Conservation (phyloP, 2,329 filamentous ascomycete genomes). For the Dactylellina sp. region DNA sequence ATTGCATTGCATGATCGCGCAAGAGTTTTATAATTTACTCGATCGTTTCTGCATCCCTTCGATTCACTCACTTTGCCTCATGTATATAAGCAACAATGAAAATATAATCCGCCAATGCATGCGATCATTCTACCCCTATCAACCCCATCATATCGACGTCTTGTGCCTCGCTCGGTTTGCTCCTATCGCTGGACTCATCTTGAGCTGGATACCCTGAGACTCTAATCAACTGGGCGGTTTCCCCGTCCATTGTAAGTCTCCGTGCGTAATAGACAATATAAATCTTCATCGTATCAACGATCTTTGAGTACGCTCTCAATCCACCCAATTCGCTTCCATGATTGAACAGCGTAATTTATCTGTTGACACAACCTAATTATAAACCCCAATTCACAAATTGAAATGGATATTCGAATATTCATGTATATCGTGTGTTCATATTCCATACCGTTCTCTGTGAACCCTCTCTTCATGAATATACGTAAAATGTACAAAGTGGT, state of each 20-base stretch:
- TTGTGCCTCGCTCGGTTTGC: slow-evolving; percentile 56
- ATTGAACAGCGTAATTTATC: slow-evolving; percentile 57
- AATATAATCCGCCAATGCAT: neutral
- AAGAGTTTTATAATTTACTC: no score
- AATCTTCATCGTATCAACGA: slow-evolving; percentile 54
- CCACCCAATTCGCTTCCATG: slow-evolving; percentile 43
- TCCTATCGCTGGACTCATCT: slow-evolving; percentile 52
- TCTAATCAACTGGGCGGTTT: slow-evolving; percentile 1
- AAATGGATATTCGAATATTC: no score
- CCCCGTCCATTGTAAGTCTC: neutral
- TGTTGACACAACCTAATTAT: slow-evolving; percentile 54
- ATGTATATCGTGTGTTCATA: no score
- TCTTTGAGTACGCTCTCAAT: slow-evolving; percentile 57
- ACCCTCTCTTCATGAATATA: no score
- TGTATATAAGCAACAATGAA: slow-evolving; percentile 7
- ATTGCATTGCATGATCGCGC: no score
- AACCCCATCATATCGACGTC: slow-evolving; percentile 22
- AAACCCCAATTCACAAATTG: no score
- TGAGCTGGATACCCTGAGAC: slow-evolving; percentile 53
- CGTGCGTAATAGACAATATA: slow-evolving; percentile 55
- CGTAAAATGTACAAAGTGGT: neutral
- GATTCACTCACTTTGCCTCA: neutral
- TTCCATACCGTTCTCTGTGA: neutral
- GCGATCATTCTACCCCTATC: neutral
- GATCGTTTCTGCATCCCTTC: no score